Conservation (phyloP, 345 rosid genomes). For the Erodium maritimum region DNA sequence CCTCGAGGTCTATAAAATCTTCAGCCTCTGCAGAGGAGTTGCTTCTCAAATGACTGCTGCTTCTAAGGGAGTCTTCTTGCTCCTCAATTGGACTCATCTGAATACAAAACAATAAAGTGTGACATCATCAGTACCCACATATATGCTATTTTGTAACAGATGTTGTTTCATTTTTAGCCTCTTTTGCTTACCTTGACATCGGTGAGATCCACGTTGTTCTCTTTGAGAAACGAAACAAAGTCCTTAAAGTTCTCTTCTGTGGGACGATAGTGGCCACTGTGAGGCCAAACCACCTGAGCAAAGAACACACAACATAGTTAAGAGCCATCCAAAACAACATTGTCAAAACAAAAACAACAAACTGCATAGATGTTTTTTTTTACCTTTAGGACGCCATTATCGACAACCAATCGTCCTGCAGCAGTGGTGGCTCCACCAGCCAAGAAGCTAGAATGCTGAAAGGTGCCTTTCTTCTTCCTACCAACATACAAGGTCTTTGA, state of each 20-base stretch:
- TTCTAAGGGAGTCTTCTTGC: constrained; percentile 27
- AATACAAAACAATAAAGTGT: constrained; percentile 10
- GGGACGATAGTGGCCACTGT: constrained; percentile 97
- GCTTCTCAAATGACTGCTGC: constrained; percentile 37
- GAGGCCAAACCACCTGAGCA: constrained; percentile 85
- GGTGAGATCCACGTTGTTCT: constrained; percentile 64
- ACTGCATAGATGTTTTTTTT: not conserved
- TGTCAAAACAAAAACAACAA: no score
- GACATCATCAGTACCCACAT: not conserved
- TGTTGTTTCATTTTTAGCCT: not conserved
- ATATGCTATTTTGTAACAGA: not conserved
- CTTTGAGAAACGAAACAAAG: constrained; percentile 54
- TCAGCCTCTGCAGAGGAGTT: constrained; percentile 39
- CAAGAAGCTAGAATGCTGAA: constrained; percentile 93
- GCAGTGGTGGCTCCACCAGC: constrained; percentile 91
- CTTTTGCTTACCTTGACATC: constrained; percentile 52
- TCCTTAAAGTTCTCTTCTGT: constrained; percentile 75
- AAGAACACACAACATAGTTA: not conserved
- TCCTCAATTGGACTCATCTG: constrained; percentile 66
- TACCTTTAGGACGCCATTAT: constrained; percentile 63
- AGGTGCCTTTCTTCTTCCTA: constrained; percentile 66
- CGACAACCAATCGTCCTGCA: constrained; percentile 68
- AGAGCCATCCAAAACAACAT: no score
- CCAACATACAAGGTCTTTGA: constrained; percentile 65
- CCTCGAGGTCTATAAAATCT: no score